Evolutionary conservation across 2,329 filamentous ascomycete genomes (phyloP).

Genomic region (Oidium heveae): DNA sequence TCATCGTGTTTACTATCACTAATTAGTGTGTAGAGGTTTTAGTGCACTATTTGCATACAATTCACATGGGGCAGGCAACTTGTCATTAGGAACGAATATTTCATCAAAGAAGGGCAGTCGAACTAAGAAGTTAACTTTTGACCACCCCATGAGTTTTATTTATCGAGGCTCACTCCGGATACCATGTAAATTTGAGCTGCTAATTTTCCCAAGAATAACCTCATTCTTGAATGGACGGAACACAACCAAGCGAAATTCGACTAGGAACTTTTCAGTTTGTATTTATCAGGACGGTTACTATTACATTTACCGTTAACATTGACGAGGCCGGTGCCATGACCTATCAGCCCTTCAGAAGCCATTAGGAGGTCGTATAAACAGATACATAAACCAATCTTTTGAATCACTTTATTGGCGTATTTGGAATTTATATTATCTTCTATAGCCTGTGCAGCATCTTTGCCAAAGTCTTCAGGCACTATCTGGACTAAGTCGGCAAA

Average conservation of each 20-base stretch:
- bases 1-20: conserved; percentile 1
- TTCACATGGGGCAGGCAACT: conserved; percentile 48
- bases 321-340: conserved; percentile 72
- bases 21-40: neutral
- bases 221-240: conserved; percentile 94
- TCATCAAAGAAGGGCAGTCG: conserved; percentile 86
- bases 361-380: conserved; percentile 78
- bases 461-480: conserved; percentile 64
- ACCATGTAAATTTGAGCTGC: conserved; percentile 42
- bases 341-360: conserved; percentile 79
- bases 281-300: neutral
- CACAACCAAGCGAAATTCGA: conserved; percentile 79
- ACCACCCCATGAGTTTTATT: neutral
- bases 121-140: conserved; percentile 22
- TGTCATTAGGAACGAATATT: conserved; percentile 51
- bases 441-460: conserved; percentile 58
- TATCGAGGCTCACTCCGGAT: conserved; percentile 32
- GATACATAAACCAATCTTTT: conserved; percentile 82
- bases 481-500: conserved; percentile 90
- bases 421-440: conserved; percentile 95
- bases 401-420: conserved; percentile 86
- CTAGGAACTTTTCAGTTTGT: conserved; percentile 19
- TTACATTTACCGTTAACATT: conserved; percentile 58
- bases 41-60: conserved; percentile 33
- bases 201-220: conserved; percentile 66